These are phyloP conservation scores for Symbiodinium pilosum DNA, from an alignment of 73 alveolate species.

Conservation along the genomic window DNA sequence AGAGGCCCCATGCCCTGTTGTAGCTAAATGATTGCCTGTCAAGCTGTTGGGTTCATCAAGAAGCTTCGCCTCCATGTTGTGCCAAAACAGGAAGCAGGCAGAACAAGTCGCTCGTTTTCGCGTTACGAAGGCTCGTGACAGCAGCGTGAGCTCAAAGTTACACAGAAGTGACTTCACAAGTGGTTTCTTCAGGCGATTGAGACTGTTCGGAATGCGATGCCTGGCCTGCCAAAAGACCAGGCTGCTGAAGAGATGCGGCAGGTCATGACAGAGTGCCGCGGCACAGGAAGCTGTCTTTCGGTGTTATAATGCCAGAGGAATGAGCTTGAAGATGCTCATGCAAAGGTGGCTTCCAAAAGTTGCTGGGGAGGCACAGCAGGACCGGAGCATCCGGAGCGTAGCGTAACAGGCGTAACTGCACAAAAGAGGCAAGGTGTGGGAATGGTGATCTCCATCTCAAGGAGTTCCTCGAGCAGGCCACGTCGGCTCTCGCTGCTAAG, in stretches of 20 bases:
- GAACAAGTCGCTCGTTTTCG: constrained; percentile 84
- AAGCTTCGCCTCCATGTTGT: not conserved
- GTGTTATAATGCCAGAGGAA: not conserved
- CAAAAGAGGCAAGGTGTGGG: too few species aligned
- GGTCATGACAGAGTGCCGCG: constrained; percentile 57
- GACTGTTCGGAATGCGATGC: constrained; percentile 38
- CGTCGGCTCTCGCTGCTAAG: constrained; percentile 24
- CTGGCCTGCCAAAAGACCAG: constrained; percentile 29
- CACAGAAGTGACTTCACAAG: too few species aligned
- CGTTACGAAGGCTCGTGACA: constrained; percentile 16
- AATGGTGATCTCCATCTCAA: not conserved
- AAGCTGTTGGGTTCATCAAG: not conserved
- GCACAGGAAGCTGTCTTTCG: not conserved
- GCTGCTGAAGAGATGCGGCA: constrained; percentile 79
- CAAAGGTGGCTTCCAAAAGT: constrained; percentile 82
- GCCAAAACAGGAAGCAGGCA: constrained; percentile 41
- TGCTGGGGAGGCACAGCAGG: constrained; percentile 70
- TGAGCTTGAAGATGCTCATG: not conserved
- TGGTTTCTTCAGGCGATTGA: constrained; percentile 37
- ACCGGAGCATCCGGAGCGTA: not conserved
- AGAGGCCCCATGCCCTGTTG: not conserved
- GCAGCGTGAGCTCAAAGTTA: too few species aligned
- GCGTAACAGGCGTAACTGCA: not conserved
- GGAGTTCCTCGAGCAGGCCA: constrained; percentile 52
- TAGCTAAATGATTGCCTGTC: too few species aligned